A percentile compares a stretch with the other conserved stretches of the same genome.
These are phyloP conservation scores for Narthecium ossifragum DNA, from an alignment of 106 monocot genomes.

Conservation along the genomic window DNA sequence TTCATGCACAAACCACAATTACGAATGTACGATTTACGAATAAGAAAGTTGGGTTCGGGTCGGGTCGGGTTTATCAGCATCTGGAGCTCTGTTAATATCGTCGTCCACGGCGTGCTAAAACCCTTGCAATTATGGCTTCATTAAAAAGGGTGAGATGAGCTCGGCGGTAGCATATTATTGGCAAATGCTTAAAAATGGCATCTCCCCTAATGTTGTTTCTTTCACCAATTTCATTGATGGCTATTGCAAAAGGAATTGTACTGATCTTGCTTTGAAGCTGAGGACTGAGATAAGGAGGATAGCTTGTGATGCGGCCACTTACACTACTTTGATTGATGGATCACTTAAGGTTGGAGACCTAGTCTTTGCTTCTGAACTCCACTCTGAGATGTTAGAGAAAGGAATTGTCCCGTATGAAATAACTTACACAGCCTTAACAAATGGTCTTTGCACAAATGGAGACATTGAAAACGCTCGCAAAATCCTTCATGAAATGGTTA, in stretches of 20 bases:
- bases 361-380: conserved; percentile 36
- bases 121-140: conserved; percentile 50
- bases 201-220: conserved; percentile 44
- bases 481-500: conserved; percentile 44
- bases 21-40: too few species aligned
- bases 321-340: conserved; percentile 73
- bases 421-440: conserved; percentile 40
- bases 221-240: conserved; percentile 65
- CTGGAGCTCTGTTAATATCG: too few species aligned
- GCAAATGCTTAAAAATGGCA: conserved; percentile 44
- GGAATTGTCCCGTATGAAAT: conserved; percentile 49
- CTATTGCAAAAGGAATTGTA: conserved; percentile 43
- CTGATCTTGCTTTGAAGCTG: conserved; percentile 56
- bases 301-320: conserved; percentile 48
- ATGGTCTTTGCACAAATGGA: conserved; percentile 41
- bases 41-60: too few species aligned
- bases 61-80: too few species aligned
- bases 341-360: conserved; percentile 46
- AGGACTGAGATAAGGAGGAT: conserved; percentile 43
- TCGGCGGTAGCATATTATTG: conserved; percentile 30
- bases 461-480: conserved; percentile 38
- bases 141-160: conserved; percentile 42
- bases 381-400: conserved; percentile 50
- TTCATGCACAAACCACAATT: too few species aligned
- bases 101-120: too few species aligned